Evolutionary conservation across 129 eudicot genomes (phyloP).

Genomic region (Artemisia annua): DNA sequence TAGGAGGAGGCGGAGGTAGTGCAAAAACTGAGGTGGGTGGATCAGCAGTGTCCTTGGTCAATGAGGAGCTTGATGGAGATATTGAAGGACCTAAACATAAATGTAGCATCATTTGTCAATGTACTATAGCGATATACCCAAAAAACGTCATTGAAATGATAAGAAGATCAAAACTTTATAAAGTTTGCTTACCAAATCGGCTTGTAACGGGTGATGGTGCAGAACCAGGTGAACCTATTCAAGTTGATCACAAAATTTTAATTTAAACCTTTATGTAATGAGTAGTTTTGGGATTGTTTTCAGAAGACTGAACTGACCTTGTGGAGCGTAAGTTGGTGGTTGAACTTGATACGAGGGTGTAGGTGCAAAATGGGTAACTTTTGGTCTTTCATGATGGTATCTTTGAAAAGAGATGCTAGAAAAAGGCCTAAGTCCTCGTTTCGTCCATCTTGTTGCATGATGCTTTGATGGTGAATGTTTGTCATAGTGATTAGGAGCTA

Average conservation of each 20-base stretch:
- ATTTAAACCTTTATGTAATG: slow-evolving; percentile 4
- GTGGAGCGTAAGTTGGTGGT: slow-evolving; percentile 38
- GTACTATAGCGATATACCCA: neutral
- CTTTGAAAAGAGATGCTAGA: slow-evolving; percentile 33
- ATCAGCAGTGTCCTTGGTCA: slow-evolving; percentile 29
- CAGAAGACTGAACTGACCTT: slow-evolving; percentile 41
- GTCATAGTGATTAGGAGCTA: slow-evolving; percentile 35
- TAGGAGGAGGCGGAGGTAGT: slow-evolving; percentile 91
- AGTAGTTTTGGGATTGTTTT: neutral
- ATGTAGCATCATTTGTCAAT: neutral
- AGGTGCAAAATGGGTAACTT: slow-evolving; percentile 40
- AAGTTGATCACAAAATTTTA: slow-evolving; percentile 3
- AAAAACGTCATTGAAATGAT: slow-evolving; percentile 2
- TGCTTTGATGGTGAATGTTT: slow-evolving; percentile 23
- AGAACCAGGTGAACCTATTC: slow-evolving; percentile 47
- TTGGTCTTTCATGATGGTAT: slow-evolving; percentile 46
- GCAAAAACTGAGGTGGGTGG: slow-evolving; percentile 54
- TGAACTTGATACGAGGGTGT: slow-evolving; percentile 39
- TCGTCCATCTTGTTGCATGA: slow-evolving; percentile 35
- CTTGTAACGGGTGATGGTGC: slow-evolving; percentile 52
- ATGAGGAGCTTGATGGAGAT: slow-evolving; percentile 55
- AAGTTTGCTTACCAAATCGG: slow-evolving; percentile 42
- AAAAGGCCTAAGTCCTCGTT: slow-evolving; percentile 39
- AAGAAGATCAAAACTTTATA: slow-evolving; percentile 15
- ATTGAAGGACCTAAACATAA: slow-evolving; percentile 47